These are phyloP conservation scores for Nakaseomyces glabratus DNA, from an alignment of 1,139 yeast species.

Conservation along the genomic window DNA sequence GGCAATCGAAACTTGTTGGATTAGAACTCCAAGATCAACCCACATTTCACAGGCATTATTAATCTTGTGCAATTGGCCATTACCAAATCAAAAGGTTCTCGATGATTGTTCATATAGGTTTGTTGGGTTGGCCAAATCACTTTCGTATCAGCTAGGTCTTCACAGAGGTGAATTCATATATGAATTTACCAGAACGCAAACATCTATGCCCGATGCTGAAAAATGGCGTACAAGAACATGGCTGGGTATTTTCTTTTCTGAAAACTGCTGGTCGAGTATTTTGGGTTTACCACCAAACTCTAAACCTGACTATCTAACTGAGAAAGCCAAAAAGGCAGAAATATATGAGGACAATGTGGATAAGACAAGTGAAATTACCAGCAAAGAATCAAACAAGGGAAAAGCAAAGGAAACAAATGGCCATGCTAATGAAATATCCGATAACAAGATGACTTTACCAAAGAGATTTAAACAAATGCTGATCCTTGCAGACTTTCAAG, in stretches of 20 bases:
- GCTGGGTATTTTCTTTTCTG: conserved; percentile 80
- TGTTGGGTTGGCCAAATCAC: conserved; percentile 74
- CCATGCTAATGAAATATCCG: neutral
- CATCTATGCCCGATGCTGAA: conserved; percentile 80
- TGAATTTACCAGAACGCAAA: conserved; percentile 87
- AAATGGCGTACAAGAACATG: conserved; percentile 92
- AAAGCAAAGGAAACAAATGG: too few species aligned
- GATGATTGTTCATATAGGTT: conserved; percentile 90
- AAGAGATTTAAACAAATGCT: conserved; percentile 64
- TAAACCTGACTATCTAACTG: conserved; percentile 75
- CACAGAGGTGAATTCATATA: conserved; percentile 88
- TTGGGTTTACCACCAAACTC: conserved; percentile 83
- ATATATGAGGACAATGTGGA: too few species aligned
- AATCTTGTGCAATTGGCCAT: conserved; percentile 81
- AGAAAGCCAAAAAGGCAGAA: conserved; percentile 78
- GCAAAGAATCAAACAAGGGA: too few species aligned
- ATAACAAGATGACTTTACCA: conserved; percentile 40
- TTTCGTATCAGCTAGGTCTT: conserved; percentile 82
- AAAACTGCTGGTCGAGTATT: conserved; percentile 84
- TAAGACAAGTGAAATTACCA: too few species aligned
- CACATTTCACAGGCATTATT: conserved; percentile 86
- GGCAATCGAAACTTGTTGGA: conserved; percentile 91
- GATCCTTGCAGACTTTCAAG: conserved; percentile 71
- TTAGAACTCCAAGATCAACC: conserved; percentile 85
- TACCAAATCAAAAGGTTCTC: conserved; percentile 84